These are phyloP conservation scores for Mortierella sp. DNA, from an alignment of 371 early-diverging fungal species.

Conservation along the genomic window DNA sequence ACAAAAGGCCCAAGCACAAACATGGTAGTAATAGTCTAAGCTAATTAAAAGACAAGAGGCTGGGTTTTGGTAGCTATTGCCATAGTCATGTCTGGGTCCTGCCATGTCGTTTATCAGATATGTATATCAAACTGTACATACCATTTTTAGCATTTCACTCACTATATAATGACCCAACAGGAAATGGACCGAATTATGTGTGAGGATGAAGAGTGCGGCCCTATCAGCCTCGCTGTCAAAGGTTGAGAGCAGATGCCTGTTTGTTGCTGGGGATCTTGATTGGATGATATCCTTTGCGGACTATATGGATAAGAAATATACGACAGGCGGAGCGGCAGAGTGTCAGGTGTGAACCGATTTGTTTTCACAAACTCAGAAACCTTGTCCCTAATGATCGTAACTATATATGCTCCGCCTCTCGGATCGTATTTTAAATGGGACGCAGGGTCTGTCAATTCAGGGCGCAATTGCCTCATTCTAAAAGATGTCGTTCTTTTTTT, in stretches of 20 bases:
- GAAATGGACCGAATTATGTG: too few relatives aligned
- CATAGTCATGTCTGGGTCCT: too few relatives aligned
- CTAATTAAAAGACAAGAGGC: not conserved
- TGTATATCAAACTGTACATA: too few relatives aligned
- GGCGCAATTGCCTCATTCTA: not conserved
- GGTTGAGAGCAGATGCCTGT: not conserved
- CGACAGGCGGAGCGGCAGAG: slow-evolving; percentile 1
- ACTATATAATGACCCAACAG: too few relatives aligned
- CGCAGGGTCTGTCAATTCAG: too few relatives aligned
- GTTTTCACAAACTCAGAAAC: not conserved
- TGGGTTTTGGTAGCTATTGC: not conserved
- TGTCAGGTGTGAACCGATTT: not conserved
- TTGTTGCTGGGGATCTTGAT: not conserved
- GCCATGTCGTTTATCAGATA: too few relatives aligned
- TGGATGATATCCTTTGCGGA: not conserved
- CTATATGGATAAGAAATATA: not conserved
- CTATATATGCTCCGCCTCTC: not conserved
- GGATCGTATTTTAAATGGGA: not conserved
- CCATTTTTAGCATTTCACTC: too few relatives aligned
- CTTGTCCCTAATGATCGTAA: not conserved
- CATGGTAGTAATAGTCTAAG: not conserved
- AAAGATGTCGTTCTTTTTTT: too few relatives aligned
- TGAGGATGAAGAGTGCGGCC: too few relatives aligned
- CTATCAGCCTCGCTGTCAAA: not conserved
- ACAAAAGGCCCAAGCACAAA: not conserved